A percentile compares a stretch with the other conserved stretches of the same genome.
These are phyloP conservation scores for Pleurotus sapidus DNA, from an alignment of 768 basidiomycete genomes.

Conservation along the genomic window DNA sequence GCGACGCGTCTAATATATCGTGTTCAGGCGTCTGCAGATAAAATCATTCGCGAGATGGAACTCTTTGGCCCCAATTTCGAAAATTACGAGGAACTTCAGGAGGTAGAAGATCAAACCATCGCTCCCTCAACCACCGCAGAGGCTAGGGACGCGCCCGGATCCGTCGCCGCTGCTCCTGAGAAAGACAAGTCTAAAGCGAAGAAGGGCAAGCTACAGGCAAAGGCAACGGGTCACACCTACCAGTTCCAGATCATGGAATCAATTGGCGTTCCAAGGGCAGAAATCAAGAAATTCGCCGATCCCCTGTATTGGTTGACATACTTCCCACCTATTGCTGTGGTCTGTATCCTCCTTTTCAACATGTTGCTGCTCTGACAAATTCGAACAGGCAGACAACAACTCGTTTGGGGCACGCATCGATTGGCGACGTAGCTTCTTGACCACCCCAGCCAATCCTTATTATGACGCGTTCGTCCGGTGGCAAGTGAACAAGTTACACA, in stretches of 20 bases:
- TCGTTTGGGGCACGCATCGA: constrained; percentile 94
- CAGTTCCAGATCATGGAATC: constrained; percentile 99
- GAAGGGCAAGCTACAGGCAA: constrained; percentile 93
- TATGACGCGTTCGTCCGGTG: constrained; percentile 97
- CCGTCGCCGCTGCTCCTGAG: constrained; percentile 34
- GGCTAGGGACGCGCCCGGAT: constrained; percentile 27
- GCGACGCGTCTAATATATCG: neutral
- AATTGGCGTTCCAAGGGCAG: constrained; percentile 80
- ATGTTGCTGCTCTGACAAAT: no score
- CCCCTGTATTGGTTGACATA: constrained; percentile 90
- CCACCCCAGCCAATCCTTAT: constrained; percentile 95
- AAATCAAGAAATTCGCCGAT: constrained; percentile 97
- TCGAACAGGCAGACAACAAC: constrained; percentile 56
- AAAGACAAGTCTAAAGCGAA: constrained; percentile 75
- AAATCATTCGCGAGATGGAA: constrained; percentile 95
- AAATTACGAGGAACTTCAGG: constrained; percentile 47
- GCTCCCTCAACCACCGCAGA: neutral
- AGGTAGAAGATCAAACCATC: constrained; percentile 40
- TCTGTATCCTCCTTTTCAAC: no score
- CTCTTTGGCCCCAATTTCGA: constrained; percentile 92
- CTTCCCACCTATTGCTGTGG: constrained; percentile 92
- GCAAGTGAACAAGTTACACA: constrained; percentile 93
- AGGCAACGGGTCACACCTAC: constrained; percentile 90
- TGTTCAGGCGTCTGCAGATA: constrained; percentile 88
- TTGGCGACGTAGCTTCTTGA: constrained; percentile 94